A percentile compares a stretch with the other conserved stretches of the same genome.
Conservation (phyloP, 108 stramenopile species). For the Skeletonema potamos region DNA sequence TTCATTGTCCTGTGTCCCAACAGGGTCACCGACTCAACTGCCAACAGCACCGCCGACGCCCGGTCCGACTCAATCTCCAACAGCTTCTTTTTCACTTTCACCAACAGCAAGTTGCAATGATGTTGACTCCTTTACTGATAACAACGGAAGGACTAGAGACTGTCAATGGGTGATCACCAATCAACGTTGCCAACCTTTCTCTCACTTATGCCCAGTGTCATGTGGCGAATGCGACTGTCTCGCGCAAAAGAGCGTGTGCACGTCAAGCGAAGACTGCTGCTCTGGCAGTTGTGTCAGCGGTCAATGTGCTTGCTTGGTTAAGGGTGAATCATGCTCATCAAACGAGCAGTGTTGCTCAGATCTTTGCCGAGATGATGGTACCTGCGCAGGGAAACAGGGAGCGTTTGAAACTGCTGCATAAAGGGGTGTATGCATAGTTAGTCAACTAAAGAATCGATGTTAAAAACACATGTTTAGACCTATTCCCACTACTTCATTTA, state of each 20-base stretch:
- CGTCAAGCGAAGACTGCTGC: constrained; percentile 4
- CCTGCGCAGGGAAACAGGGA: background rate
- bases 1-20: constrained; percentile 4
- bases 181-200: constrained; percentile 7
- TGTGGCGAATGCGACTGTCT: constrained; percentile 22
- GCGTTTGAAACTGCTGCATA: background rate
- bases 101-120: constrained; percentile 2
- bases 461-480: no score
- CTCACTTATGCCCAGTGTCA: constrained; percentile 15
- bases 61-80: background rate
- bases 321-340: background rate
- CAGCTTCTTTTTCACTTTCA: background rate
- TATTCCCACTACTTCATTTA: background rate
- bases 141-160: background rate
- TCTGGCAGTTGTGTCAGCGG: background rate
- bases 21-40: background rate
- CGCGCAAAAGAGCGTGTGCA: constrained; percentile 2
- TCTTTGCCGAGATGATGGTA: background rate
- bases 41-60: background rate
- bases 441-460: background rate
- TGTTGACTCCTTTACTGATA: constrained; percentile 1
- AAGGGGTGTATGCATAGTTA: background rate
- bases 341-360: constrained; percentile 2
- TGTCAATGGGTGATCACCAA: constrained; percentile 7
- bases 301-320: constrained; percentile 7